Conservation (phyloP, 2,329 filamentous ascomycete genomes). For the Mollisiaceae sp. region DNA sequence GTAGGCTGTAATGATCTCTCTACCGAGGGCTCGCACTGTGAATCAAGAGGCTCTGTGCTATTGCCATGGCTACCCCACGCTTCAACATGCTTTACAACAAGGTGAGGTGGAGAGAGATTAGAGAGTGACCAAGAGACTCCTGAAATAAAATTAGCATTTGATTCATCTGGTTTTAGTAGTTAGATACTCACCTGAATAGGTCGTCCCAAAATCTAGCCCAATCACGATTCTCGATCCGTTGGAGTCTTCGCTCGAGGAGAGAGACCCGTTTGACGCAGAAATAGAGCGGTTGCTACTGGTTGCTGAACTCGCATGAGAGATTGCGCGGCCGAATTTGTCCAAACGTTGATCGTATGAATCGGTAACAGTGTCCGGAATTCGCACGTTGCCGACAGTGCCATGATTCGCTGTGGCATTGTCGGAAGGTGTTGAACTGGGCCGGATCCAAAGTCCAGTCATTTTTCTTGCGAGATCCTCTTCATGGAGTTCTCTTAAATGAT, state of each 20-base stretch:
- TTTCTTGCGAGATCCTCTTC: not conserved
- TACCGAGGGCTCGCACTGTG: not conserved
- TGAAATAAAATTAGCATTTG: not conserved
- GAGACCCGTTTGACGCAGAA: not conserved
- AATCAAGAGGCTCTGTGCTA: not conserved
- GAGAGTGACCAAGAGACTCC: not conserved
- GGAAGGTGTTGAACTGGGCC: not conserved
- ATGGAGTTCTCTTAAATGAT: not conserved
- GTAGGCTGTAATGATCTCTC: not conserved
- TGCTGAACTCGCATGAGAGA: not conserved
- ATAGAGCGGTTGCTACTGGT: not conserved
- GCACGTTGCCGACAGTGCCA: not conserved
- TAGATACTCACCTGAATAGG: not conserved
- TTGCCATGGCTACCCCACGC: not conserved
- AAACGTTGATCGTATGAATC: not conserved
- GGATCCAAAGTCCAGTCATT: not conserved
- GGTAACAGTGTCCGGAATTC: not conserved
- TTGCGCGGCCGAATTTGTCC: not conserved
- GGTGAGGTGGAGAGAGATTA: not conserved
- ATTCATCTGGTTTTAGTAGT: not conserved
- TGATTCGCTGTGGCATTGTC: not conserved
- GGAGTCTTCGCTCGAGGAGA: not conserved
- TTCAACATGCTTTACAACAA: not conserved
- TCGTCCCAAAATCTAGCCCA: not conserved
- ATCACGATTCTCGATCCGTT: not conserved